Evolutionary conservation across 495 filamentous ascomycete genomes (phyloP).

Genomic region (Aspergillus haitiensis): DNA sequence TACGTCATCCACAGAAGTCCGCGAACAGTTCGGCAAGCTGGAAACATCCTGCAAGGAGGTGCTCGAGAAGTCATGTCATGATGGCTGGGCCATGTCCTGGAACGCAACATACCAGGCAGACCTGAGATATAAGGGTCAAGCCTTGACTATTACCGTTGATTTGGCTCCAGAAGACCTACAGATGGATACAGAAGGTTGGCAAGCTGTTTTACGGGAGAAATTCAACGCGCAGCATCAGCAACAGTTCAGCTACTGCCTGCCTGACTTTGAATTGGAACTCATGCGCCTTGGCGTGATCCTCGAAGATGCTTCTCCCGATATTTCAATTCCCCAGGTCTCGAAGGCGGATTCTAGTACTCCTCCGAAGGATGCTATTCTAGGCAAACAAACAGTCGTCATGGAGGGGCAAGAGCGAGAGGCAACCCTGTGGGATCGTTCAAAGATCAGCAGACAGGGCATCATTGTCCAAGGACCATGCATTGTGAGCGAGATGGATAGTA

Average conservation of each 20-base stretch:
- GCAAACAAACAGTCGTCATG: conserved; percentile 39
- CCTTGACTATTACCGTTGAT: conserved; percentile 45
- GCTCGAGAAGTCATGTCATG: conserved; percentile 19
- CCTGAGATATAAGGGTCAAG: conserved; percentile 51
- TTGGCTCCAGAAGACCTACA: conserved; percentile 33
- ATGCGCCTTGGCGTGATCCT: conserved; percentile 48
- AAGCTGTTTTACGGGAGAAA: conserved; percentile 31
- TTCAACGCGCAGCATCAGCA: conserved; percentile 48
- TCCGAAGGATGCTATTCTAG: conserved; percentile 31
- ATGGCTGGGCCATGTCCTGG: conserved; percentile 26
- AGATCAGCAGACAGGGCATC: conserved; percentile 40
- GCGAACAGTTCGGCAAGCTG: conserved; percentile 26
- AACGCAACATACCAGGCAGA: conserved; percentile 43
- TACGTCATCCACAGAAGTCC: conserved; percentile 29
- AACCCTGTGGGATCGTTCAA: conserved; percentile 46
- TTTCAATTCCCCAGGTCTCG: conserved; percentile 40
- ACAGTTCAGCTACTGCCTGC: conserved; percentile 48
- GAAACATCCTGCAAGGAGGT: conserved; percentile 26
- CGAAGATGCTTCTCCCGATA: conserved; percentile 40
- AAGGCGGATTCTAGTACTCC: conserved; percentile 28
- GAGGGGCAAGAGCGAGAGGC: conserved; percentile 41
- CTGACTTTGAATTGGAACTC: conserved; percentile 45
- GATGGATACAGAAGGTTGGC: conserved; percentile 22
- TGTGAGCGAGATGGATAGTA: conserved; percentile 53
- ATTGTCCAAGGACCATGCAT: conserved; percentile 46